Base-by-base conservation (phyloP, 176 grass and related monocot genomes). In the Bromus sterilis region DNA sequence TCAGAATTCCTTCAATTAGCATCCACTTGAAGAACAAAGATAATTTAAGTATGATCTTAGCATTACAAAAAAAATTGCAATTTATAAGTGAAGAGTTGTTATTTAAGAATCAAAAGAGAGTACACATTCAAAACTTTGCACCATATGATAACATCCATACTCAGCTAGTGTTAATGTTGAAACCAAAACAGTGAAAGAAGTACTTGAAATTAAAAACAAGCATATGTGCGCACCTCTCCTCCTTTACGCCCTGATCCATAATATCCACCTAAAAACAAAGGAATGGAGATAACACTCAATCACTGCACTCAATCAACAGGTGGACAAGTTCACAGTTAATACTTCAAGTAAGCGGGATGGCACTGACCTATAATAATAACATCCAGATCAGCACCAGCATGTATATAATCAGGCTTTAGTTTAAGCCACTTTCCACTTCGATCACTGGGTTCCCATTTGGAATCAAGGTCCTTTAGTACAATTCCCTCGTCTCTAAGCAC, bases 381-480 rank as follows among this genome's bases (percentile, higher is more conserved):
- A 93, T 98, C 95, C 31, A 98, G 90, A 85, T 98, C 95, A 29
- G 95, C 89, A 83, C 92, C 92, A n/a, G 90, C 86, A 29, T 95
- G 84, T 87, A 98, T 89, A 84, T 93, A 98, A 86, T 95, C 95
- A 75, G 95, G 95, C 87, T 98, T 98, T 78, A 98, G 69, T 86
- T 98, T 98, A 72, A 98, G 79, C 92, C 95, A 98, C 72, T 98
- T 98, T 73, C 90, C 92, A 78, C 85, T 95, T 56, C 92, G 86
- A 56, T 98, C 95, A 78, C 90, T 75, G 37, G 92, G 95, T 89
- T 98, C 95, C 92, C 95, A 95, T 91, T 93, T 98, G 56, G 95
- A 93, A 56, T 87, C 86, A 79, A 98, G 88, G 74, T 98, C 92
- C 88, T 98, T 98, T 15, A 98, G 69, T 83, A 95, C 80, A 84